Evolutionary conservation across 2,329 filamentous ascomycete genomes (phyloP), one percentile per base, ranked within the genome.

Genomic region (Xylariaceae sp.): DNA sequence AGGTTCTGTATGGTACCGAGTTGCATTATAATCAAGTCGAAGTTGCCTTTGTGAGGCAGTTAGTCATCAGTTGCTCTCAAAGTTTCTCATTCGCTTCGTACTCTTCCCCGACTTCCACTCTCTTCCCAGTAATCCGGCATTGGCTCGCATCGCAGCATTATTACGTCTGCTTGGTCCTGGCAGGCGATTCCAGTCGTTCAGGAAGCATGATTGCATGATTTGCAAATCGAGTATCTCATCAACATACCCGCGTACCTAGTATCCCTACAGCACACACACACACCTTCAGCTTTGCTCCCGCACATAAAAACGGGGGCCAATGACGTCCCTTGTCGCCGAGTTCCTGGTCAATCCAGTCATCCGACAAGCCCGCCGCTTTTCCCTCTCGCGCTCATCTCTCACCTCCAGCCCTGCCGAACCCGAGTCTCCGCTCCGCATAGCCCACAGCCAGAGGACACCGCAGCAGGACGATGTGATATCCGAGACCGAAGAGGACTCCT

Each of bases 301-400:
- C 22, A 28, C 22, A 28, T n/a, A n/a, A n/a, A n/a, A n/a, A n/a
- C 22, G 22, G 4, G 22, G 22, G 43, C 60, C 59, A 61, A 87
- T 87, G 83, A 77, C 80, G 68, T 83, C 78, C 60, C 73, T 86
- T 63, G 82, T 87, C 48, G 79, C 82, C 63, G 80, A 85, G 55
- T 85, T 84, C 66, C 72, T 86, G 61, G 83, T 86, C 69, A 84
- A 84, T 56, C 83, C 84, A 52, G 82, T 86, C 62, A 71, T 86
- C 60, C 81, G 83, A 66, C 83, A 86, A 70, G 83, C 83, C 62
- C 81, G 82, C 56, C 81, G 82, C 57, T 80, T 87, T 64, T 87
- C 84, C 42, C 55, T 63, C 46, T 86, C 84, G 42, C 63, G 60
- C 44, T 64, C 63, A 31, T 62, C 57, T 36, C 61, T 65, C 47